phyloP scores from a whole-genome alignment of 257 asterid genomes.

The Phtheirospermum japonicum region DNA sequence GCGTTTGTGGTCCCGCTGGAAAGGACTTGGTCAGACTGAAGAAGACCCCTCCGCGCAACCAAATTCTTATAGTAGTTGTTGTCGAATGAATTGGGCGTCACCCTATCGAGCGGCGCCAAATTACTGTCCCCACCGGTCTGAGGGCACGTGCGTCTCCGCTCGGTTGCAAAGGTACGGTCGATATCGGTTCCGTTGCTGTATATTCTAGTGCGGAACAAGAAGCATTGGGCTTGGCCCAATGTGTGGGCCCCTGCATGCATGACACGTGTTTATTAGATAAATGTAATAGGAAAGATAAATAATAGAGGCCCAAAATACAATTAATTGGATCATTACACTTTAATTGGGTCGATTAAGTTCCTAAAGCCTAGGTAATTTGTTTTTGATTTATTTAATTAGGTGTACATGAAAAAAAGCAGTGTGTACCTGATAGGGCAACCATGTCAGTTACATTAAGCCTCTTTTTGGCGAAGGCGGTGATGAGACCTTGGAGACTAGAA shows the following conservation, averaged over 20 bases:
- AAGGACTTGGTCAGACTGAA: slow-evolving; percentile 37
- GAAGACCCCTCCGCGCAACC: slow-evolving; percentile 38
- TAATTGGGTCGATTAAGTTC: too few relatives aligned
- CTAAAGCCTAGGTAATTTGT: too few relatives aligned
- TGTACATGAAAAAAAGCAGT: too few relatives aligned
- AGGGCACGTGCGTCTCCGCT: slow-evolving; percentile 37
- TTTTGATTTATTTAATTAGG: too few relatives aligned
- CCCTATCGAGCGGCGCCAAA: slow-evolving; percentile 44
- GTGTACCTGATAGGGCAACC: slow-evolving; percentile 62
- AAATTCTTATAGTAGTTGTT: slow-evolving; percentile 40
- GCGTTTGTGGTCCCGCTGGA: not conserved
- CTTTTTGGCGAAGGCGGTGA: slow-evolving; percentile 30
- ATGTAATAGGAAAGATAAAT: too few relatives aligned
- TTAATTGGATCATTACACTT: too few relatives aligned
- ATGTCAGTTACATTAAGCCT: slow-evolving; percentile 37
- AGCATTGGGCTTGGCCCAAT: slow-evolving; percentile 41
- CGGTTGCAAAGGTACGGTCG: slow-evolving; percentile 37
- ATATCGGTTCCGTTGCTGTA: slow-evolving; percentile 44
- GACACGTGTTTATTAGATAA: not conserved
- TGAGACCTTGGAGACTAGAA: slow-evolving; percentile 26
- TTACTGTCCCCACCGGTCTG: slow-evolving; percentile 34
- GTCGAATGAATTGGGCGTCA: slow-evolving; percentile 44
- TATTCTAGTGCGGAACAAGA: slow-evolving; percentile 35
- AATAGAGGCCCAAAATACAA: too few relatives aligned
- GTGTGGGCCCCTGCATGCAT: slow-evolving; percentile 39